These are phyloP conservation scores for Aspergillus alliaceus DNA, from an alignment of 2,329 filamentous ascomycete species.

Conservation along the genomic window DNA sequence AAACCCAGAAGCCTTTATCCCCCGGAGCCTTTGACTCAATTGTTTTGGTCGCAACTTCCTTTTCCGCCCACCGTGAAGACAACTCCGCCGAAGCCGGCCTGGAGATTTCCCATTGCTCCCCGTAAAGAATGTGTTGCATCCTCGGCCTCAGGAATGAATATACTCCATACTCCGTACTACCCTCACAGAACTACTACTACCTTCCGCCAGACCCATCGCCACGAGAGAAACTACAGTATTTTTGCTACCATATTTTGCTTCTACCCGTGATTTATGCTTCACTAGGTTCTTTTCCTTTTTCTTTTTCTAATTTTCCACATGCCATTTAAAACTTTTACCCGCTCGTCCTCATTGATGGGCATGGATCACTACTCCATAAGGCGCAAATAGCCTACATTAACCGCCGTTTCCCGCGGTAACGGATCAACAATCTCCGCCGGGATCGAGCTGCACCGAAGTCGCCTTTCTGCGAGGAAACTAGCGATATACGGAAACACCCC, in stretches of 20 bases:
- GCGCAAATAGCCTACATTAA: conserved; percentile 1
- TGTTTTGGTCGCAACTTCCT: conserved; percentile 10
- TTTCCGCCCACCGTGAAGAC: conserved; percentile 20
- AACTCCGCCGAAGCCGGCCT: conserved; percentile 30
- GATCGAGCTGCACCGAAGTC: conserved; percentile 12
- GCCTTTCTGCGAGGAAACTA: neutral
- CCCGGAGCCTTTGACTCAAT: conserved; percentile 1
- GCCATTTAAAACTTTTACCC: neutral
- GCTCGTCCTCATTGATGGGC: neutral
- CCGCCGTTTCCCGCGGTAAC: conserved; percentile 19
- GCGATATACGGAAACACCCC: conserved; percentile 1
- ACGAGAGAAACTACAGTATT: neutral
- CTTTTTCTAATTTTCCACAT: neutral
- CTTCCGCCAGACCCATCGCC: no score
- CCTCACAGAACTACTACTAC: neutral
- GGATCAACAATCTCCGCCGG: conserved; percentile 8
- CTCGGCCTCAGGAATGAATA: neutral
- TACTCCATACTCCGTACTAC: neutral
- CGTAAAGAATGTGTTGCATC: neutral
- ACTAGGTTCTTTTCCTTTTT: neutral
- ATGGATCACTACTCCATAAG: neutral
- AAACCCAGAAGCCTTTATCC: conserved; percentile 27
- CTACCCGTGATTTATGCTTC: no score
- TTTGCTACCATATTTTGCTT: neutral
- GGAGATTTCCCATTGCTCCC: neutral